Conservation (phyloP, 306 rosid genomes). For the Dalbergia cultrata region DNA sequence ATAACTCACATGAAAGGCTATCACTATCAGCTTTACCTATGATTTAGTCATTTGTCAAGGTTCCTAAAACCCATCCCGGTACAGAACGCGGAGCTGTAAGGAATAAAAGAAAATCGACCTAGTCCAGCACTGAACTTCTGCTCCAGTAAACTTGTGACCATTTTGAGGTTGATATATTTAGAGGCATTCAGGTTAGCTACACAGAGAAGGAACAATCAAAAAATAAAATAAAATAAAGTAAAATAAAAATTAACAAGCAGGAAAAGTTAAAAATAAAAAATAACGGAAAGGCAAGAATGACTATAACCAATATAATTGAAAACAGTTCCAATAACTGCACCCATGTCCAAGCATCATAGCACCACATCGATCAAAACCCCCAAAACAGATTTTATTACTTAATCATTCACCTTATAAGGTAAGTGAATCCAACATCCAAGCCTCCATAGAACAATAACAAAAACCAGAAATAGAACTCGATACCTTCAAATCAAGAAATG, state of each 20-base stretch:
- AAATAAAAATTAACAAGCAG: too few species aligned
- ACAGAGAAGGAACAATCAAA: neutral
- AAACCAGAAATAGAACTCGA: neutral
- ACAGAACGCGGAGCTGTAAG: neutral
- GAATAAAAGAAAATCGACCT: neutral
- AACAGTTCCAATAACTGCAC: too few species aligned
- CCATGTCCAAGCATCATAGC: too few species aligned
- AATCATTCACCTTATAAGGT: neutral
- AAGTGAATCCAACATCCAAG: neutral
- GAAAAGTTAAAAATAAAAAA: too few species aligned
- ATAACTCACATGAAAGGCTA: neutral
- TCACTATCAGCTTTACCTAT: neutral
- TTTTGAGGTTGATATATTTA: neutral
- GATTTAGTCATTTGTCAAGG: neutral
- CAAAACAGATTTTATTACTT: neutral
- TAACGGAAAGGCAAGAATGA: too few species aligned
- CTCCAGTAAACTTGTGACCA: neutral
- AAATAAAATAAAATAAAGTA: neutral
- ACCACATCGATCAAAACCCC: too few species aligned
- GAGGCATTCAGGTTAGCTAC: conserved; percentile 12
- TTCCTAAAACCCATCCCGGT: conserved; percentile 11
- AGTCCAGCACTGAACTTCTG: neutral
- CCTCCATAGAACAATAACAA: neutral
- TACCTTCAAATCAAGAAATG: neutral
- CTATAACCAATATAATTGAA: too few species aligned